These are phyloP conservation scores for Medicago ruthenica DNA, from an alignment of 306 rosid species.

Conservation along the genomic window DNA sequence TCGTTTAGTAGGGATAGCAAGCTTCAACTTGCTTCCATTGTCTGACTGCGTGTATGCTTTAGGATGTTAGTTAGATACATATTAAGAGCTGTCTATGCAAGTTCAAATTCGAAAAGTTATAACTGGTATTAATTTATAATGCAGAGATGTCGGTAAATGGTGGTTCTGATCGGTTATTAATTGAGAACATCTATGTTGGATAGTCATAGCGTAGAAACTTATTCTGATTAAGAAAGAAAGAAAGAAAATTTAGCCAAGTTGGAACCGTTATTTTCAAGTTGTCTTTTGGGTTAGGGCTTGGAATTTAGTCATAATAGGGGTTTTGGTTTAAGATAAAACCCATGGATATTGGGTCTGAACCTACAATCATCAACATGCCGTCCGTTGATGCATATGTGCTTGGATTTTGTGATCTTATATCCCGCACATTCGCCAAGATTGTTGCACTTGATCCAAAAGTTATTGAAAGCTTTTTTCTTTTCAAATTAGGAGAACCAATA, in stretches of 20 bases:
- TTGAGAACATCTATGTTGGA: neutral
- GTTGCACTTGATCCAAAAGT: constrained; percentile 1
- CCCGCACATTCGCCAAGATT: neutral
- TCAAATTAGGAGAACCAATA: neutral
- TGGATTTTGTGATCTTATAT: neutral
- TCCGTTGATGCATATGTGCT: neutral
- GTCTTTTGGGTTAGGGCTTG: constrained; percentile 6
- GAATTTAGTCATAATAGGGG: neutral
- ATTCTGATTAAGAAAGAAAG: neutral
- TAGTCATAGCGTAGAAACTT: neutral
- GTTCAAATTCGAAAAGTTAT: constrained; percentile 9
- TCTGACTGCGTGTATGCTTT: constrained; percentile 12
- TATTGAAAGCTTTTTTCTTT: neutral
- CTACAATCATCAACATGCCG: neutral
- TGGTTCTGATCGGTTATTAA: constrained; percentile 14
- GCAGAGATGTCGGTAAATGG: constrained; percentile 9
- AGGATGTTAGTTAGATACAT: constrained; percentile 28
- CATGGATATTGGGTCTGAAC: neutral
- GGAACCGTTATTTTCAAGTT: neutral
- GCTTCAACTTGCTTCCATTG: constrained; percentile 19
- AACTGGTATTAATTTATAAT: constrained; percentile 3
- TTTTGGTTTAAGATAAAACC: neutral
- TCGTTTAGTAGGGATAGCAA: constrained; percentile 20
- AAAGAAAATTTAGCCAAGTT: too few species aligned
- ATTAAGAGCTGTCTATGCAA: constrained; percentile 20